These are phyloP conservation scores for Yamadazyma blattariae DNA, from an alignment of 1,139 yeast species.

Conservation along the genomic window DNA sequence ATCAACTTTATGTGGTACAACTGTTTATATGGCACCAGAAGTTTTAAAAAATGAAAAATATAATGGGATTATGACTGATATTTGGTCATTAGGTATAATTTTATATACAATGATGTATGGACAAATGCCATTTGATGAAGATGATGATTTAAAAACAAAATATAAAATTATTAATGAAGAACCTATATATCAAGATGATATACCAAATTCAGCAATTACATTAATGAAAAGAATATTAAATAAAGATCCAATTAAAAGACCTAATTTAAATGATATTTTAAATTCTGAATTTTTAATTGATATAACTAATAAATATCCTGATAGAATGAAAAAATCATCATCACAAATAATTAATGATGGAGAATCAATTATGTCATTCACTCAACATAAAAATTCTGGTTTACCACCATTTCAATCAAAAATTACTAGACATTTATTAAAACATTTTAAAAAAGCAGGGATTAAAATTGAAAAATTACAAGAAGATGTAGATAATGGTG, in stretches of 20 bases:
- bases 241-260: conserved; percentile 68
- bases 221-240: conserved; percentile 54
- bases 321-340: conserved; percentile 11
- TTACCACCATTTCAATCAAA: conserved; percentile 53
- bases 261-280: conserved; percentile 57
- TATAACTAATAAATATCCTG: conserved; percentile 23
- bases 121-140: conserved; percentile 88
- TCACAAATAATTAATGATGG: conserved; percentile 21
- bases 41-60: conserved; percentile 65
- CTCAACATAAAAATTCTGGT: conserved; percentile 38
- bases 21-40: conserved; percentile 97
- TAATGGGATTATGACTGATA: conserved; percentile 79
- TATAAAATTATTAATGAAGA: conserved; percentile 60
- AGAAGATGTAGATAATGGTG: conserved; percentile 55
- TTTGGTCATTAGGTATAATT: conserved; percentile 94
- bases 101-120: conserved; percentile 87
- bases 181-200: conserved; percentile 50
- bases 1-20: conserved; percentile 90
- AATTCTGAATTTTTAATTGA: conserved; percentile 59
- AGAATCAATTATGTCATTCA: conserved; percentile 39
- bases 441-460: conserved; percentile 61
- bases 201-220: conserved; percentile 47
- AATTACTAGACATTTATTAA: conserved; percentile 63
- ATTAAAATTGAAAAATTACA: conserved; percentile 65
- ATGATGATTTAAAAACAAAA: conserved; percentile 64